These are phyloP conservation scores for Lentinula edodes DNA, from an alignment of 768 basidiomycete species.

Conservation along the genomic window DNA sequence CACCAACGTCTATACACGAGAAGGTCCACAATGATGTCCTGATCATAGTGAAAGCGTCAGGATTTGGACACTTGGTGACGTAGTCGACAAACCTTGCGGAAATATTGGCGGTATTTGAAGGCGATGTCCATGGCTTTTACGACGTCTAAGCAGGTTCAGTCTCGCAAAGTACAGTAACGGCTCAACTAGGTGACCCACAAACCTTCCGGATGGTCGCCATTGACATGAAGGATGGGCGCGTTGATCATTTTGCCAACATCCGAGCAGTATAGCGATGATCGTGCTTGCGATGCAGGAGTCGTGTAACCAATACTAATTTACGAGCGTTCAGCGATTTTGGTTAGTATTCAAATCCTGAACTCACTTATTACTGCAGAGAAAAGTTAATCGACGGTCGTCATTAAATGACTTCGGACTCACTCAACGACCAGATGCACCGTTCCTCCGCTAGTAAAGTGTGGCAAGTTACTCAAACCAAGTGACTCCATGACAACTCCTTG, in stretches of 20 bases:
- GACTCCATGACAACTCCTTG: constrained; percentile 90
- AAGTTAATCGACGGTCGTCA: background rate
- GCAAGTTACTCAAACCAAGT: constrained; percentile 83
- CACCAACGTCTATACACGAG: constrained; percentile 84
- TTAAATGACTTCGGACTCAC: constrained; percentile 35
- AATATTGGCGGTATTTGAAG: constrained; percentile 80
- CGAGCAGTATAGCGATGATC: constrained; percentile 85
- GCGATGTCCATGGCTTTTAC: constrained; percentile 83
- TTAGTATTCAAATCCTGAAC: constrained; percentile 1
- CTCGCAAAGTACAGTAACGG: background rate
- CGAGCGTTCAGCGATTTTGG: background rate
- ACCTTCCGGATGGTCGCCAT: constrained; percentile 89
- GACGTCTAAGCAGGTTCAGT: constrained; percentile 49
- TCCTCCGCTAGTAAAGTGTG: constrained; percentile 89
- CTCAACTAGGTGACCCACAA: background rate
- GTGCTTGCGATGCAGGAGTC: constrained; percentile 77
- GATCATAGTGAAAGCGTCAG: background rate
- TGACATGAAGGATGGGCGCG: constrained; percentile 85
- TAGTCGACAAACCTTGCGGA: constrained; percentile 55
- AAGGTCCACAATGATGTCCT: constrained; percentile 85
- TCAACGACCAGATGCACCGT: constrained; percentile 90
- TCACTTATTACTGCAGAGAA: constrained; percentile 50
- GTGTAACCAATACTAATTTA: constrained; percentile 82
- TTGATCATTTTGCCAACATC: constrained; percentile 89
- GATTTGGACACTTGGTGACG: background rate